These are phyloP conservation scores for Voacanga thouarsii DNA, from an alignment of 257 asterid species.

Conservation along the genomic window DNA sequence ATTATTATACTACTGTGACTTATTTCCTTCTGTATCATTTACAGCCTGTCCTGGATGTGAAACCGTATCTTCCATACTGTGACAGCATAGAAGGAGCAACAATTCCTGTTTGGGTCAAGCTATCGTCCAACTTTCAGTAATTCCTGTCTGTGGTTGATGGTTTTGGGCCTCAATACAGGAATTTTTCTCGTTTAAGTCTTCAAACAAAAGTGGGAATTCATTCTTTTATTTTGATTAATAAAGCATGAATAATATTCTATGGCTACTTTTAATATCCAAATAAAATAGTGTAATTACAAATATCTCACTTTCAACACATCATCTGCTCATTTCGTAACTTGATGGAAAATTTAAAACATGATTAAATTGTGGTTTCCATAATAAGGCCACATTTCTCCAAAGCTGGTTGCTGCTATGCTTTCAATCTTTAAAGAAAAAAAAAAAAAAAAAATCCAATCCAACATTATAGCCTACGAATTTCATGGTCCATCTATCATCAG, in stretches of 20 bases:
- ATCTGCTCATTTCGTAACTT: neutral
- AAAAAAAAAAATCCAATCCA: too few species aligned
- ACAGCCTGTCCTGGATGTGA: slow-evolving; percentile 96
- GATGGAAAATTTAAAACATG: neutral
- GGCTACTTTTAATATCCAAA: neutral
- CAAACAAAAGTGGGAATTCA: neutral
- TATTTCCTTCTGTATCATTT: slow-evolving; percentile 9
- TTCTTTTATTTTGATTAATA: neutral
- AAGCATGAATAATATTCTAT: neutral
- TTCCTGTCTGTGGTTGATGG: neutral
- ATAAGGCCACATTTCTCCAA: too few species aligned
- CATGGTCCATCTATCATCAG: too few species aligned
- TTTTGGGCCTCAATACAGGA: neutral
- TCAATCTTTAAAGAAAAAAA: too few species aligned
- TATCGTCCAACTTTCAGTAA: slow-evolving; percentile 16
- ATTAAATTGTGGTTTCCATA: neutral
- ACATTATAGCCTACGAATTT: too few species aligned
- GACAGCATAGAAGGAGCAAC: slow-evolving; percentile 72
- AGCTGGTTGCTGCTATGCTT: too few species aligned
- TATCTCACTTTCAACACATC: neutral
- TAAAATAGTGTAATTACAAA: neutral
- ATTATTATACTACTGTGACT: neutral
- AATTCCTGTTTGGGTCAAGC: slow-evolving; percentile 94
- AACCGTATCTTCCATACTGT: slow-evolving; percentile 93
- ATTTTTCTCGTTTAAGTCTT: neutral